These are phyloP conservation scores for Termitomyces titanicus DNA, from an alignment of 768 basidiomycete species.

Conservation along the genomic window DNA sequence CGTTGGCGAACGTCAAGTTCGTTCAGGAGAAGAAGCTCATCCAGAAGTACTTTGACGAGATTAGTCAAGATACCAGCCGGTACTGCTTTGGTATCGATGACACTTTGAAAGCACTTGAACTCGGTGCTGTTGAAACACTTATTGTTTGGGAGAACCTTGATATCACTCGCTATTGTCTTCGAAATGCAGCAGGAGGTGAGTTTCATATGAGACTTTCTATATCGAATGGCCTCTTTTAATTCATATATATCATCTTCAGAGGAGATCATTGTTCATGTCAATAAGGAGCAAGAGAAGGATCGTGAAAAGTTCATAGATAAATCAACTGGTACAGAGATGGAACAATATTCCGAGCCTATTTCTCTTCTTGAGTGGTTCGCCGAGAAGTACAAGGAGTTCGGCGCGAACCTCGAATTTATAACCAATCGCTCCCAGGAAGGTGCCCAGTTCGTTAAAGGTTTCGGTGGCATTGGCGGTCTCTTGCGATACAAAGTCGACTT, in stretches of 20 bases:
- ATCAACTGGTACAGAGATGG: conserved; percentile 95
- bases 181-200: conserved; percentile 88
- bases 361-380: conserved; percentile 97
- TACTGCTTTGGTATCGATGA: conserved; percentile 99
- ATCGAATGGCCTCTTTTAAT: not conserved
- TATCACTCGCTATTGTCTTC: conserved; percentile 79
- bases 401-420: conserved; percentile 92
- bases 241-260: conserved; percentile 38
- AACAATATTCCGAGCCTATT: conserved; percentile 76
- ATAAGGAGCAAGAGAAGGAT: conserved; percentile 86
- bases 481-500: conserved; percentile 98
- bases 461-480: conserved; percentile 96
- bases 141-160: conserved; percentile 99
- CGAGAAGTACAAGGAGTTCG: conserved; percentile 98
- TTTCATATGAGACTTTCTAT: not conserved
- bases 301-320: conserved; percentile 95
- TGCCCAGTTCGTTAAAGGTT: conserved; percentile 96
- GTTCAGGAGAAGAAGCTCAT: conserved; percentile 99
- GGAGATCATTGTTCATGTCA: conserved; percentile 76
- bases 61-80: conserved; percentile 93
- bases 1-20: conserved; percentile 97
- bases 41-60: conserved; percentile 98
- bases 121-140: conserved; percentile 94
- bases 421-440: conserved; percentile 97
- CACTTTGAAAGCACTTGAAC: conserved; percentile 92